These are phyloP conservation scores for Bromus sterilis DNA, from an alignment of 176 grass and related monocot genomes.

Conservation along the genomic window DNA sequence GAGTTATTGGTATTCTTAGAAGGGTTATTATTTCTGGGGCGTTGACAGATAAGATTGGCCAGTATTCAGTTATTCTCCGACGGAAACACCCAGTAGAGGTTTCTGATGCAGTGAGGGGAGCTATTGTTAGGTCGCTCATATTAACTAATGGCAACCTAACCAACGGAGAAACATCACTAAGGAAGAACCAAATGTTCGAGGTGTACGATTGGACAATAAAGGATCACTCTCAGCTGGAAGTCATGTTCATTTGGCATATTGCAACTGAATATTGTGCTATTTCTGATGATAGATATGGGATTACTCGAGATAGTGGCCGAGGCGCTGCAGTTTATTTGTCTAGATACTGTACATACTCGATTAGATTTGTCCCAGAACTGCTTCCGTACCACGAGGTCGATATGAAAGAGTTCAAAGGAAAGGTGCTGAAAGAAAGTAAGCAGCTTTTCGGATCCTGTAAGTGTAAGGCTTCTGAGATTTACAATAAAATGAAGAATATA, in stretches of 20 bases:
- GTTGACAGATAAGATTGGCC: not conserved
- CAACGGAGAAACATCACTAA: not conserved
- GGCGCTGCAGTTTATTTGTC: not conserved
- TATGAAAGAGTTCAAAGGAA: fast-evolving
- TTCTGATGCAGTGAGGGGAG: not conserved
- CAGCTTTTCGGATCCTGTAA: no score
- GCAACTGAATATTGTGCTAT: not conserved
- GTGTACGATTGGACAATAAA: not conserved
- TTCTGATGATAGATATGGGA: no score
- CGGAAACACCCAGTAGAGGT: no score
- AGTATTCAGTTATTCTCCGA: not conserved
- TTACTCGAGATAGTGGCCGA: not conserved
- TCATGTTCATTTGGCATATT: not conserved
- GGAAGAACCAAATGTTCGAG: no score
- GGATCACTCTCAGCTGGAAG: not conserved
- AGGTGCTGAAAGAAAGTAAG: no score
- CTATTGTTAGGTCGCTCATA: not conserved
- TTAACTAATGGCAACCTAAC: not conserved
- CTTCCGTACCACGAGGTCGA: not conserved
- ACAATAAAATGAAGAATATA: not conserved
- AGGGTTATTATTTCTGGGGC: not conserved
- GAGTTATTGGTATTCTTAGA: not conserved
- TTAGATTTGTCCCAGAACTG: not conserved
- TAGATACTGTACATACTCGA: not conserved
- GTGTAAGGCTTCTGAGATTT: not conserved